Conservation (phyloP, 225 moss, liverwort and hornwort species). For the Anthoceros angustus region DNA sequence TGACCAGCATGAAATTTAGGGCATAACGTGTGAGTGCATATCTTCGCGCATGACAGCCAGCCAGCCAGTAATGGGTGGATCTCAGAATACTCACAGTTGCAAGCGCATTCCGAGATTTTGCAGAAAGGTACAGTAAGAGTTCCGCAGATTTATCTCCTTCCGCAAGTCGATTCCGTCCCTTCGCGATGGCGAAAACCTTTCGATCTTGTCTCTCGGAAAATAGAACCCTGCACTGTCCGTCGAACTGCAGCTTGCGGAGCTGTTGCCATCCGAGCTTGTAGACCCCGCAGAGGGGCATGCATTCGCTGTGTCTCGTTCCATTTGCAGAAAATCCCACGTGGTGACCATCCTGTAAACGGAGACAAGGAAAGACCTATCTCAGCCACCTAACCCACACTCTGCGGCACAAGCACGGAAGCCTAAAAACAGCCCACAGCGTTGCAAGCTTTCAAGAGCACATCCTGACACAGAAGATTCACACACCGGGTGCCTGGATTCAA, state of each 20-base stretch:
- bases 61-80: neutral
- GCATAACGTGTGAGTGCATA: neutral
- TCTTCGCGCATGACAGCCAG: neutral
- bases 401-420: too few relatives aligned
- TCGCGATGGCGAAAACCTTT: slow-evolving; percentile 61
- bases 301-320: neutral
- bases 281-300: neutral
- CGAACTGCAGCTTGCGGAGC: slow-evolving; percentile 1
- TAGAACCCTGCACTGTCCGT: slow-evolving; percentile 16
- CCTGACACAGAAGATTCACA: too few relatives aligned
- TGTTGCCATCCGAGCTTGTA: neutral
- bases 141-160: slow-evolving; percentile 80
- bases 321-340: neutral
- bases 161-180: slow-evolving; percentile 71
- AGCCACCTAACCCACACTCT: too few relatives aligned
- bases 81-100: slow-evolving; percentile 54
- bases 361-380: neutral
- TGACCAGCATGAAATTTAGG: neutral
- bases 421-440: too few relatives aligned
- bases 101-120: slow-evolving; percentile 84
- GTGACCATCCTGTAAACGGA: neutral
- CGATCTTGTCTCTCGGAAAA: slow-evolving; percentile 67
- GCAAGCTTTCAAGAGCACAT: too few relatives aligned
- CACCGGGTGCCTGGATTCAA: too few relatives aligned
- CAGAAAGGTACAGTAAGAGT: slow-evolving; percentile 72